Percentiles rank a stretch among this genome's conserved stretches.
Evolutionary conservation across 2,329 filamentous ascomycete species (phyloP).

Genomic region (Thielaviopsis populi): DNA sequence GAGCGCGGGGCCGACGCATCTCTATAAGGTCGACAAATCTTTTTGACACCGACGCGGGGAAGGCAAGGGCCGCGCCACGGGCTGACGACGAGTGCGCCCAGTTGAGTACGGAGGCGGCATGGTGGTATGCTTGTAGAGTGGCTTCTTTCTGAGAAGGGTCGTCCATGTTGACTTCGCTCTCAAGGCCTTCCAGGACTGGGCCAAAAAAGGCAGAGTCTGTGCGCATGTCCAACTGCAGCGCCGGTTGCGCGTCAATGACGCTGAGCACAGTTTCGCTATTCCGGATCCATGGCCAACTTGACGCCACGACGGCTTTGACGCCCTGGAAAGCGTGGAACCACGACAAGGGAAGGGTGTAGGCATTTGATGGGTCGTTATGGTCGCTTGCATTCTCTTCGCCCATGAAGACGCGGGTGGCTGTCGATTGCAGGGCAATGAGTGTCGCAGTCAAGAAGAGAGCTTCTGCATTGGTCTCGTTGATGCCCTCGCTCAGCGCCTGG

Average conservation of each 20-base stretch:
- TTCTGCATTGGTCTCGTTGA: conserved; percentile 44
- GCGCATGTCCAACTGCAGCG: conserved; percentile 42
- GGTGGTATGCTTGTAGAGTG: conserved; percentile 43
- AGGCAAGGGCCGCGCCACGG: conserved; percentile 43
- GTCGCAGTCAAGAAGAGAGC: conserved; percentile 47
- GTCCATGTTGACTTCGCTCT: conserved; percentile 33
- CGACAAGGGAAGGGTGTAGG: conserved; percentile 43
- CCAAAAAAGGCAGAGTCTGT: conserved; percentile 43
- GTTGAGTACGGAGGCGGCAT: conserved; percentile 50
- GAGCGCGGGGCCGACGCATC: conserved; percentile 42
- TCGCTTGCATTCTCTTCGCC: conserved; percentile 35
- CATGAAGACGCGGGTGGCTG: conserved; percentile 46
- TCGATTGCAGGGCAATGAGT: conserved; percentile 52
- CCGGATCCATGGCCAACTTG: conserved; percentile 49
- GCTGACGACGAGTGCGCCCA: conserved; percentile 49
- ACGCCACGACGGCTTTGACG: conserved; percentile 48
- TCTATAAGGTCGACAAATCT: conserved; percentile 46
- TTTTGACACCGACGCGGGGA: conserved; percentile 49
- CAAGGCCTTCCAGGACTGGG: conserved; percentile 41
- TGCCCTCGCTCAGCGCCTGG: conserved; percentile 38
- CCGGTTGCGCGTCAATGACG: conserved; percentile 49
- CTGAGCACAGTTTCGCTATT: conserved; percentile 41
- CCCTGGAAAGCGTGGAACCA: conserved; percentile 56
- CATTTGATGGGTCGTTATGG: conserved; percentile 26
- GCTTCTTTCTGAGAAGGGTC: conserved; percentile 17